These are phyloP conservation scores for Thraustochytrium striatum DNA, from an alignment of 352 stramenopile species.

Conservation along the genomic window DNA sequence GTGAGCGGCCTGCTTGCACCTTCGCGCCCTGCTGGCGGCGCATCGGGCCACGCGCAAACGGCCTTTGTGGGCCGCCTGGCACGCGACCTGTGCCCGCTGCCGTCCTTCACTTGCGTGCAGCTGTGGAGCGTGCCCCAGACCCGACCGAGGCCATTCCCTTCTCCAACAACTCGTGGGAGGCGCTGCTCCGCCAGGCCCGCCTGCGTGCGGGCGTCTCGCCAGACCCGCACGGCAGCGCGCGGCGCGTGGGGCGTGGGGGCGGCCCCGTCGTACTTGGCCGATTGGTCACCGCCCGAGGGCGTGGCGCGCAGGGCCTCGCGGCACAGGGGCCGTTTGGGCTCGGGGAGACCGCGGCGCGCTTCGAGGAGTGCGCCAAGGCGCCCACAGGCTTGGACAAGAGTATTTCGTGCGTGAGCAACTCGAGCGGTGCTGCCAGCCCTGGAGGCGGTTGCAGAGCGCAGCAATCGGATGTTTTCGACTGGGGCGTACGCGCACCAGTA, in stretches of 20 bases:
- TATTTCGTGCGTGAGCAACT: conserved; percentile 14
- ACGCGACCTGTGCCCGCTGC: neutral
- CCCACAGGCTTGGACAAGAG: conserved; percentile 6
- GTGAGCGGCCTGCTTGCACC: neutral
- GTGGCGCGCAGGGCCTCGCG: too few relatives aligned
- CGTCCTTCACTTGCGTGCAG: neutral
- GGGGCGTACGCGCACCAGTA: conserved; percentile 38
- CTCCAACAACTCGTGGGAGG: neutral
- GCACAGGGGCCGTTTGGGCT: too few relatives aligned
- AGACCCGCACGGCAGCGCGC: too few relatives aligned
- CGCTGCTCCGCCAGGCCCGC: neutral
- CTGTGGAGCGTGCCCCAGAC: neutral
- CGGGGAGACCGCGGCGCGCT: too few relatives aligned
- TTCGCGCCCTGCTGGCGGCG: neutral
- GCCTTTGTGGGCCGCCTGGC: neutral
- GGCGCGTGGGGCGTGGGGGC: too few relatives aligned
- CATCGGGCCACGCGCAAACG: neutral
- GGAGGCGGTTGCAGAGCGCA: neutral
- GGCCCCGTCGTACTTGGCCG: too few relatives aligned
- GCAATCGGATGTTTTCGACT: neutral
- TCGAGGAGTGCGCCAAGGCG: neutral
- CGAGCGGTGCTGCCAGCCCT: conserved; percentile 17
- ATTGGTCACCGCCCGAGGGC: too few relatives aligned
- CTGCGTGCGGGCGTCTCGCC: too few relatives aligned
- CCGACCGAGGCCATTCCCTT: conserved; percentile 15